Percentiles rank a stretch among this genome's conserved stretches.
Evolutionary conservation across 1,139 yeast genomes (phyloP).

Genomic region (Meyerozyma sp.): DNA sequence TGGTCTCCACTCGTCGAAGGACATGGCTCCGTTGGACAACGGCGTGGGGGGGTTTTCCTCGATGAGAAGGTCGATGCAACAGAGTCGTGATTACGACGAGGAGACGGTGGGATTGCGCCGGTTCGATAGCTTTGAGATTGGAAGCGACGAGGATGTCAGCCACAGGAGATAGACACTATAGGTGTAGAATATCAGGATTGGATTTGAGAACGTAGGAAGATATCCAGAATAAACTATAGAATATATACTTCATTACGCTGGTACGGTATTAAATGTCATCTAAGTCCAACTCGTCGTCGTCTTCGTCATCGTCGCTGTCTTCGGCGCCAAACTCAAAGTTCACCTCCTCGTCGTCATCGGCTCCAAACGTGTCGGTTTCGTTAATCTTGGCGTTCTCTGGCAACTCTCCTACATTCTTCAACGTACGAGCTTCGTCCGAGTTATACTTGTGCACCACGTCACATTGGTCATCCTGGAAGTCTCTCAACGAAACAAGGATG

Average conservation of each 20-base stretch:
- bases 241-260: neutral
- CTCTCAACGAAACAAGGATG: slow-evolving; percentile 91
- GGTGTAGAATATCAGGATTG: neutral
- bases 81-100: slow-evolving; percentile 45
- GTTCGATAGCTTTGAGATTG: slow-evolving; percentile 56
- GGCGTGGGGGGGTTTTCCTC: slow-evolving; percentile 74
- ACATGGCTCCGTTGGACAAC: slow-evolving; percentile 70
- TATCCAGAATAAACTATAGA: no score
- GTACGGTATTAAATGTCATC: slow-evolving; percentile 58
- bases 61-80: slow-evolving; percentile 61
- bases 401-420: slow-evolving; percentile 93
- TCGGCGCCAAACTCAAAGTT: slow-evolving; percentile 98
- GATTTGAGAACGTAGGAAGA: no score
- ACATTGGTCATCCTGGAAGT: slow-evolving; percentile 97
- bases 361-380: slow-evolving; percentile 96
- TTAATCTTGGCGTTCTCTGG: slow-evolving; percentile 96
- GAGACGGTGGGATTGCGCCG: slow-evolving; percentile 57
- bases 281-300: slow-evolving; percentile 64
- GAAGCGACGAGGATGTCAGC: slow-evolving; percentile 34
- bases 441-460: slow-evolving; percentile 96
- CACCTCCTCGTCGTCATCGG: slow-evolving; percentile 94
- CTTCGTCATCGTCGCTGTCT: slow-evolving; percentile 73
- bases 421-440: slow-evolving; percentile 96
- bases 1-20: slow-evolving; percentile 54
- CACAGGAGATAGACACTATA: slow-evolving; percentile 3